Evolutionary conservation across 306 rosid species (phyloP).

Genomic region (Malus orientalis): DNA sequence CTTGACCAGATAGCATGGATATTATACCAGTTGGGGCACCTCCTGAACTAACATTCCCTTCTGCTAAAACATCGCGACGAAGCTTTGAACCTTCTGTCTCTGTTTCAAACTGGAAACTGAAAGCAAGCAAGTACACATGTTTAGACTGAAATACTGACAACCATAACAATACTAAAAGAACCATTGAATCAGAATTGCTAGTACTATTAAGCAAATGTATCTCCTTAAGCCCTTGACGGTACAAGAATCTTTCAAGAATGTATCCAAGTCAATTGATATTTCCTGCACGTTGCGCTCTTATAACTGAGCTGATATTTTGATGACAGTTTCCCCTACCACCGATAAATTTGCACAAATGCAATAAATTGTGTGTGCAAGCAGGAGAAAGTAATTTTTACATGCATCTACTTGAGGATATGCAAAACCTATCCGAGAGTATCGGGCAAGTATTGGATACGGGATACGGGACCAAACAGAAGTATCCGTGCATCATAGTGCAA

Average conservation of each 20-base stretch:
- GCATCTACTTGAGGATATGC: not conserved
- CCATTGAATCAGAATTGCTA: not conserved
- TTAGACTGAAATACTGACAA: not conserved
- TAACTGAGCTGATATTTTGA: not conserved
- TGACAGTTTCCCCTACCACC: not conserved
- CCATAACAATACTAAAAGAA: not conserved
- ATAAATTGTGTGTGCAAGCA: not conserved
- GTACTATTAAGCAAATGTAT: not conserved
- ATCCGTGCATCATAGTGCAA: not conserved
- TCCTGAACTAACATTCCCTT: conserved; percentile 66
- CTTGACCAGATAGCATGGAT: conserved; percentile 82
- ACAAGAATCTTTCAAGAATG: not conserved
- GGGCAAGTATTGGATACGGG: no score
- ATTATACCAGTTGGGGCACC: conserved; percentile 61
- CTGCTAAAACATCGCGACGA: conserved; percentile 73
- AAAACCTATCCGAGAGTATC: not conserved
- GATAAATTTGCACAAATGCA: not conserved
- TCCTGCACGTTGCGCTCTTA: not conserved
- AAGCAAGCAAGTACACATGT: conserved; percentile 19
- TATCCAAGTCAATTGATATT: not conserved
- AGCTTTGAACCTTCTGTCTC: conserved; percentile 80
- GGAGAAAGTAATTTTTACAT: not conserved
- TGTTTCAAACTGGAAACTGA: conserved; percentile 94
- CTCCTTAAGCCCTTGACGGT: not conserved
- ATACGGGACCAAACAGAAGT: no score